Evolutionary conservation across 208 protist species (phyloP).

Genomic region (Crithidia brevicula): DNA sequence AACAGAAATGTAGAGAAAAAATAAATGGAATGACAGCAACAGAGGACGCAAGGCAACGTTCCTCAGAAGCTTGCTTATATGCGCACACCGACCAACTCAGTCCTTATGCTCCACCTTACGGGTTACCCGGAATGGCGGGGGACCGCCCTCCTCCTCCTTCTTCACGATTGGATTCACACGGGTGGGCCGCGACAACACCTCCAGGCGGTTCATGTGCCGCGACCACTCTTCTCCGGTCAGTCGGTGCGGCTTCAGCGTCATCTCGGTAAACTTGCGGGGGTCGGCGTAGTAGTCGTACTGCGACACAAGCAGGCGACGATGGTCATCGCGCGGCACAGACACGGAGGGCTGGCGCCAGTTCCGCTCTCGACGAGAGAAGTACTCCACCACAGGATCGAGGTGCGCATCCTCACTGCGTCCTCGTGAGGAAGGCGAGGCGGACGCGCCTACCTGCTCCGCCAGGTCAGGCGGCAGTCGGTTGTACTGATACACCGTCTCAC

Average conservation of each 20-base stretch:
- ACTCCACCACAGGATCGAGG: constrained; percentile 12
- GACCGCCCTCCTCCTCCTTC: constrained; percentile 28
- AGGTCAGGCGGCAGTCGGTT: constrained; percentile 17
- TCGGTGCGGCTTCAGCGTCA: constrained; percentile 26
- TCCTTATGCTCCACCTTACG: constrained; percentile 39
- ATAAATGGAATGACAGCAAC: neutral
- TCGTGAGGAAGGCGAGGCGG: constrained; percentile 13
- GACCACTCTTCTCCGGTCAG: constrained; percentile 26
- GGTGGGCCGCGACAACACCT: constrained; percentile 51
- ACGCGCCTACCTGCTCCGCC: constrained; percentile 3
- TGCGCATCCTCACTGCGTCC: constrained; percentile 12
- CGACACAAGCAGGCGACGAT: constrained; percentile 54
- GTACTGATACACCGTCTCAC: constrained; percentile 35
- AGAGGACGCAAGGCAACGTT: too few relatives aligned
- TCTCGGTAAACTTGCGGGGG: constrained; percentile 33
- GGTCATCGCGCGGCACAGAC: constrained; percentile 52
- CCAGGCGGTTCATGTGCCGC: constrained; percentile 43
- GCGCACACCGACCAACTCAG: too few relatives aligned
- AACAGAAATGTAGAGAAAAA: neutral
- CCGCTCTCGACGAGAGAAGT: constrained; percentile 40
- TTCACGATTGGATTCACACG: constrained; percentile 49
- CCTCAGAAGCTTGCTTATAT: too few relatives aligned
- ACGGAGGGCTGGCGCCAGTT: constrained; percentile 67
- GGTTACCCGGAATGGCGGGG: constrained; percentile 63
- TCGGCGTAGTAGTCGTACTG: constrained; percentile 56